A percentile compares a stretch with the other conserved stretches of the same genome.
Conservation (phyloP, 306 rosid species). For the Dalbergia cultrata region DNA sequence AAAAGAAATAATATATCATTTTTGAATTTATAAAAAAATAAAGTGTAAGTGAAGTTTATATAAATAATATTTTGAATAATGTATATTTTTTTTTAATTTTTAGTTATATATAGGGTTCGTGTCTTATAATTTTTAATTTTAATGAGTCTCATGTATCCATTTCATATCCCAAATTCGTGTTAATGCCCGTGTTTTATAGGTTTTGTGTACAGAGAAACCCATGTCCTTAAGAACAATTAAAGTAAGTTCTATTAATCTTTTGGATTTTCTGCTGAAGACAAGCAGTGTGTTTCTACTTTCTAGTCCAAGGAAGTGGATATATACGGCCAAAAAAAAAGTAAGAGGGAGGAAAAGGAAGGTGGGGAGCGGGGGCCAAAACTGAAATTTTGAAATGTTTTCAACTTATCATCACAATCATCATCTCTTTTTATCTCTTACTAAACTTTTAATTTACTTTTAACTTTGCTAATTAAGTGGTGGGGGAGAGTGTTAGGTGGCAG, state of each 20-base stretch:
- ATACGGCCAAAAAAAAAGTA: background rate
- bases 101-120: no score
- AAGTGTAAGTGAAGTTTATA: no score
- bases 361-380: background rate
- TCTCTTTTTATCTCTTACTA: background rate
- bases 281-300: background rate
- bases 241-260: background rate
- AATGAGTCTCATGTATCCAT: no score
- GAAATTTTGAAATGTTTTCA: background rate
- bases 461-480: background rate
- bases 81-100: no score
- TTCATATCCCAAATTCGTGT: no score
- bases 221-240: background rate
- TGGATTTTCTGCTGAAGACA: background rate
- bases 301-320: background rate
- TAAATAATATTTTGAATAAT: no score
- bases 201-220: background rate
- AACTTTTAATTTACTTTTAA: constrained; percentile 11
- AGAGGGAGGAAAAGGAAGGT: background rate
- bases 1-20: no score
- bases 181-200: no score
- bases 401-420: constrained; percentile 11
- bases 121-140: no score
- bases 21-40: no score
- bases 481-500: constrained; percentile 6